These are phyloP conservation scores for Fusarium marasasianum DNA, from an alignment of 2,329 filamentous ascomycete species.

Conservation along the genomic window DNA sequence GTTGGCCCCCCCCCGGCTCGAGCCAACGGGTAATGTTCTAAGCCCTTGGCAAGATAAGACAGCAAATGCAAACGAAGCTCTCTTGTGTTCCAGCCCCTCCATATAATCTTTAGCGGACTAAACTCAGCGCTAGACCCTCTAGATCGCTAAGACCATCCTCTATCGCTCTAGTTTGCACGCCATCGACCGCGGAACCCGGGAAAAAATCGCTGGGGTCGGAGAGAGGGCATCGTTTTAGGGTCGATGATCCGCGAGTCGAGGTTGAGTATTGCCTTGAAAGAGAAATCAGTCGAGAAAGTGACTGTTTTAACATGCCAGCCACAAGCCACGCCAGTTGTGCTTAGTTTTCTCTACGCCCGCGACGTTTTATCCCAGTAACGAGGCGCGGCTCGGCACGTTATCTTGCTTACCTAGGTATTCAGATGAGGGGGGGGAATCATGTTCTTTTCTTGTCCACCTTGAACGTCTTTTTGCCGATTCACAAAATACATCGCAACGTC, in stretches of 20 bases:
- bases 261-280: background rate
- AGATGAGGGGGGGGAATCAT: background rate
- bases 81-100: background rate
- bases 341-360: background rate
- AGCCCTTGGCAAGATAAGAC: background rate
- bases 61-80: background rate
- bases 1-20: too few relatives aligned
- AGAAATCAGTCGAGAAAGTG: background rate
- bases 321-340: background rate
- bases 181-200: background rate
- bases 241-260: background rate
- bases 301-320: background rate
- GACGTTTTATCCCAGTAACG: constrained; percentile 23
- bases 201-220: background rate
- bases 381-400: constrained; percentile 4
- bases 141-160: background rate
- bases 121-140: background rate
- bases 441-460: background rate
- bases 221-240: background rate
- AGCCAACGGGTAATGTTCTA: too few relatives aligned
- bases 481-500: too few relatives aligned
- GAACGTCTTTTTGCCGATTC: background rate
- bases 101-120: background rate
- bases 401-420: background rate
- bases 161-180: background rate